Base-by-base conservation (phyloP, 2,329 filamentous ascomycete genomes). In the Xylaria sp. region DNA sequence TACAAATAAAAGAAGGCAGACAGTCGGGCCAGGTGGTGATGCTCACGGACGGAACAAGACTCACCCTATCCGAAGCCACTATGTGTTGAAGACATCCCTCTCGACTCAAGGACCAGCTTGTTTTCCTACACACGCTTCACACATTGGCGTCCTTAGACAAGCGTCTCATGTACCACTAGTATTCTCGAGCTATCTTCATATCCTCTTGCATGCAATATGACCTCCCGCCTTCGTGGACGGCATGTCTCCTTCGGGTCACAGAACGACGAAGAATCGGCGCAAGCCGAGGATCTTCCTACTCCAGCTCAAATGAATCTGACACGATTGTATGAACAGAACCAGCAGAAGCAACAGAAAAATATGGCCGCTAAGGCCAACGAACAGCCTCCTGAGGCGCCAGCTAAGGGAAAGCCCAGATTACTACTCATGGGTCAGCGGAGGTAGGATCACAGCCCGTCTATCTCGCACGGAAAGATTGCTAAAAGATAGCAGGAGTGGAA, bases 341-440 rank as follows among this genome's bases (percentile, higher is more conserved):
- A 80, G 63, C 77, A 81, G 70, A 81, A 79, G 73, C 76, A 82
- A 46, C 79, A 82, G 55, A 82, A 82, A 51, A 75, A 86, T 77
- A 73, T 86, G 77, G 80, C 76, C 49, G 70, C 74, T 45, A 83
- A 82, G 65, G 75, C 77, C 51, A 74, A 76, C 15, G 82, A 83
- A 50, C 76, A 78, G n/a, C 75, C 77, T 17, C 61, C 80, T 12
- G 80, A 80, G 57, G 76, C 77, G 57, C 77, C 83, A 21, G 77
- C 80, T 28, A 89, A 89, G 72, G 84, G 84, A 78, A 96, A 95
- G 76, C 95, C 95, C 35, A 87, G 94, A 70, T 80, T 99, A 56
- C 81, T 99, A 60, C 82, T 99, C 68, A 98, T 99, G 95, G 95
- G 95, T 3, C 92, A 97, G 78, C 87, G 94, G 81, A 89, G 94